These are phyloP conservation scores for Intubia oerlemansii DNA, from an alignment of 2,329 filamentous ascomycete species.

Conservation along the genomic window DNA sequence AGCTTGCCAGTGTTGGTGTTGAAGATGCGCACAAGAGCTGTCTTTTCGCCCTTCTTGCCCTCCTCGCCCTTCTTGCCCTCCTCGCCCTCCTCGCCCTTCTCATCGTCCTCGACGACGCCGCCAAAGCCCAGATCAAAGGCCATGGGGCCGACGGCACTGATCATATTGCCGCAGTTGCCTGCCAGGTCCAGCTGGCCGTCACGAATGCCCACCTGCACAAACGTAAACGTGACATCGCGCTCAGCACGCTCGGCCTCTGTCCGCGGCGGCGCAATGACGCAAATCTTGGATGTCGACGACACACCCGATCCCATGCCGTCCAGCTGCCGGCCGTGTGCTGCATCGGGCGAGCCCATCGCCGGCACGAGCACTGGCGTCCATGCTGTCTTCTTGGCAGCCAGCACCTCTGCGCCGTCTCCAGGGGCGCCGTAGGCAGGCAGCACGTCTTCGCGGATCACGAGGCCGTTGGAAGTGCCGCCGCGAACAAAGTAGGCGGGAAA, in stretches of 20 bases:
- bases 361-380: slow-evolving; percentile 10
- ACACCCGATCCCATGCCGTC: slow-evolving; percentile 50
- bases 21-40: slow-evolving; percentile 30
- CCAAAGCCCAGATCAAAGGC: slow-evolving; percentile 27
- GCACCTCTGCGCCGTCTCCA: not conserved
- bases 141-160: slow-evolving; percentile 41
- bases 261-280: slow-evolving; percentile 30
- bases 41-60: no score
- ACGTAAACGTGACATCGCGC: slow-evolving; percentile 46
- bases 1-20: slow-evolving; percentile 53
- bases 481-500: slow-evolving; percentile 12
- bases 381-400: not conserved
- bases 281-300: slow-evolving; percentile 49
- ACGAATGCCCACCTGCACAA: slow-evolving; percentile 45
- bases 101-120: slow-evolving; percentile 7
- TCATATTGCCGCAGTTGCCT: slow-evolving; percentile 62
- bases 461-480: slow-evolving; percentile 13
- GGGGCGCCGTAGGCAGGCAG: slow-evolving; percentile 6
- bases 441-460: slow-evolving; percentile 9
- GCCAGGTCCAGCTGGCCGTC: slow-evolving; percentile 39
- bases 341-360: slow-evolving; percentile 43
- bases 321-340: slow-evolving; percentile 42
- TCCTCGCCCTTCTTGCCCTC: no score
- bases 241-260: slow-evolving; percentile 8
- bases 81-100: no score